Percentiles rank a stretch among this genome's conserved stretches.
phyloP scores from a whole-genome alignment of 306 rosid genomes.

The Oxytropis ochrocephala region DNA sequence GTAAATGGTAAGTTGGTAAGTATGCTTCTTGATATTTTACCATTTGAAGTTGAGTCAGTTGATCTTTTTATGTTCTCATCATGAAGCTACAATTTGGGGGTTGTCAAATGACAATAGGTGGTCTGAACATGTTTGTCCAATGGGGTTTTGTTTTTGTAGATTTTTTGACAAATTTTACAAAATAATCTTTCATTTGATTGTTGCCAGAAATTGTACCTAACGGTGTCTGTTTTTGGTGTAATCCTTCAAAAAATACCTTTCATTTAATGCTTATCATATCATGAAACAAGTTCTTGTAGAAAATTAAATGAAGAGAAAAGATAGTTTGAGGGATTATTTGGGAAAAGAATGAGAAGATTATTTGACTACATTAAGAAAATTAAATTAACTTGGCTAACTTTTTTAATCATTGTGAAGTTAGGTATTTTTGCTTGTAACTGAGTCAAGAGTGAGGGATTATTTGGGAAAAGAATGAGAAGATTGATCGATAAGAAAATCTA shows the following conservation, averaged over 20 bases:
- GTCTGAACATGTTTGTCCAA: slow-evolving; percentile 7
- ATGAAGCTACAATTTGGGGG: background rate
- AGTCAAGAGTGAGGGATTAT: background rate
- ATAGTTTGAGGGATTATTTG: no score
- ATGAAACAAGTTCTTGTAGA: no score
- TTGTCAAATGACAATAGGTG: background rate
- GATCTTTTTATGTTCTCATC: background rate
- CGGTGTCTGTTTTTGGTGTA: background rate
- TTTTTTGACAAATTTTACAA: background rate
- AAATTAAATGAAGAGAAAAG: no score
- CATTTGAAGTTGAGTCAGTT: background rate
- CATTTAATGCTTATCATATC: no score
- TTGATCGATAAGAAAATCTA: background rate
- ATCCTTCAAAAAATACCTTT: background rate
- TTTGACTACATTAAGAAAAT: no score
- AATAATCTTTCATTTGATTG: background rate
- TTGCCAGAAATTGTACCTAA: background rate
- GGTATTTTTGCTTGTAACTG: no score
- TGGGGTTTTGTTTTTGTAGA: background rate
- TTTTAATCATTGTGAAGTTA: no score
- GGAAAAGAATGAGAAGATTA: no score
- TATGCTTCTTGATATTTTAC: slow-evolving; percentile 1
- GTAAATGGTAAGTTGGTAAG: background rate
- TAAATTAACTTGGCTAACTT: no score
- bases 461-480: background rate